Evolutionary conservation across 2,329 filamentous ascomycete genomes (phyloP), one percentile per base, ranked within the genome.

Genomic region (Verticillium alfalfae): DNA sequence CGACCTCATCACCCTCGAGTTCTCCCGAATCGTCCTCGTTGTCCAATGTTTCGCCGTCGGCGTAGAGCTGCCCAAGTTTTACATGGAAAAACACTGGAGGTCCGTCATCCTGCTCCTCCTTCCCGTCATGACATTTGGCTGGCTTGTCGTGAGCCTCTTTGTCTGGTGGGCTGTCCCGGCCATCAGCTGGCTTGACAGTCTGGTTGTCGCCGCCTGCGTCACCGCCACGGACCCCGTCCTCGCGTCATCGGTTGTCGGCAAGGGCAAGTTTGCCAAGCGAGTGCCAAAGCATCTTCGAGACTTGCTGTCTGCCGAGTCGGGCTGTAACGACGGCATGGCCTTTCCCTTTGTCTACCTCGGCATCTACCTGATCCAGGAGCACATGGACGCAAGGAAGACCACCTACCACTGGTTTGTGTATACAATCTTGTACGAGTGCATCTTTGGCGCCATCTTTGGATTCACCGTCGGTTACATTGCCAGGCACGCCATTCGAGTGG

Each of bases 321-420:
- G 95, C 36, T 99, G 95, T 79, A 99, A 99, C 82, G 95, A 99
- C 74, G 95, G 95, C 77, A 99, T 99, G 95, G 95, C 95, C 1
- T 99, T 99, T 72, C 95, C 95, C 0, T 99, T 99, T 75, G 86
- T 99, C 70, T 99, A 99, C 73, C 83, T 99, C 36, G 89, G 91
- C 1, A 80, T 97, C 36, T 98, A 97, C 75, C 84, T 98, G 56
- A 91, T 98, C 67, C 87, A 90, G 67, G 97, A 94, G 73, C 81
- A 89, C 65, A 87, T 86, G 34, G 75, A 90, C 67, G 86, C 90
- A 5, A 76, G 78, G 56, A 76, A 90, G 60, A 91, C 96, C 52
- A 85, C 88, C 16, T 89, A 89, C 65, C 87, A 98, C 76, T 99
- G 93, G 89, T 85, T 98, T 69, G 91, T 93, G 70, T 87, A 89